Evolutionary conservation across 2,329 filamentous ascomycete genomes (phyloP).

Genomic region (Amylocarpus encephaloides): DNA sequence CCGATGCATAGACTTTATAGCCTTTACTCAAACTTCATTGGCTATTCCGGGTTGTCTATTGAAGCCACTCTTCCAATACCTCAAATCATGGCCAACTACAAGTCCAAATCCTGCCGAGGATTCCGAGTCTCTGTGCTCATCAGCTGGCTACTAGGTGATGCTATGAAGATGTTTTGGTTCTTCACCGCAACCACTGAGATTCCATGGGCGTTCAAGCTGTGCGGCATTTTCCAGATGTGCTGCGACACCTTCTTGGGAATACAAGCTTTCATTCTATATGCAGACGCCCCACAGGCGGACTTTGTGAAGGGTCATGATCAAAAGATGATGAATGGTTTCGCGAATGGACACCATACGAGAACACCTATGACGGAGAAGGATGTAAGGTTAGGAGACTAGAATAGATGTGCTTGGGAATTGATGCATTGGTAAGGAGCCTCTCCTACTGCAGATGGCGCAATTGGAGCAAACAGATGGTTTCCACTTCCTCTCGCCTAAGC

Average conservation of each 20-base stretch:
- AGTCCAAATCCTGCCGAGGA: conserved; percentile 64
- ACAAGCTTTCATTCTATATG: conserved; percentile 64
- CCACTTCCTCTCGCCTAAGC: too few relatives aligned
- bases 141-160: conserved; percentile 74
- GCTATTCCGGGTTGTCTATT: conserved; percentile 68
- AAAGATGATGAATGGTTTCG: conserved; percentile 9
- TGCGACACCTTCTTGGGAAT: conserved; percentile 70
- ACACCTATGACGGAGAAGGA: conserved; percentile 27
- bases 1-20: conserved; percentile 51
- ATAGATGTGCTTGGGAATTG: conserved; percentile 3
- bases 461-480: too few relatives aligned
- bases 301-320: conserved; percentile 21
- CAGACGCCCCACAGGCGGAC: conserved; percentile 37
- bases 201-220: conserved; percentile 74
- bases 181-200: conserved; percentile 65
- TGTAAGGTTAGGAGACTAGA: conserved; percentile 22
- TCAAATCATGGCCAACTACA: conserved; percentile 67
- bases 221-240: conserved; percentile 71
- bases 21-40: conserved; percentile 61
- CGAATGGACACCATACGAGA: conserved; percentile 5
- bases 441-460: too few relatives aligned
- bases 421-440: neutral
- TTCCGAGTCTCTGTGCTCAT: conserved; percentile 70
- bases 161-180: conserved; percentile 86
- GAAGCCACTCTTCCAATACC: conserved; percentile 79